Evolutionary conservation across 768 basidiomycete genomes (phyloP).

Genomic region (Termitomyces bulborhizus): DNA sequence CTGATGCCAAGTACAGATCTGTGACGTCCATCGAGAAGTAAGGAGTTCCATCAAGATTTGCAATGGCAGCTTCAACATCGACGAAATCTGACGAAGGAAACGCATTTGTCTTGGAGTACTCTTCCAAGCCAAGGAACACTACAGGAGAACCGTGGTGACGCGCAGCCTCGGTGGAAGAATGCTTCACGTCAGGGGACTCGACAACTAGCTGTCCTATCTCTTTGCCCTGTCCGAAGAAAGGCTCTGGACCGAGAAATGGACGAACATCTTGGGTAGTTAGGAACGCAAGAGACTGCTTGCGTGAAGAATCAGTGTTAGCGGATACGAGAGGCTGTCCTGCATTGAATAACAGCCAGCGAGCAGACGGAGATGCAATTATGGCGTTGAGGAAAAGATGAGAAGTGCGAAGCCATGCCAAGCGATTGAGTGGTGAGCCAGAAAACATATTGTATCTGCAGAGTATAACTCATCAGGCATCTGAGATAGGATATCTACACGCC

Average conservation of each 20-base stretch:
- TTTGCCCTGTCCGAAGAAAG: slow-evolving; percentile 69
- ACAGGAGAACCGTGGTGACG: slow-evolving; percentile 54
- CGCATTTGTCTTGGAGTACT: slow-evolving; percentile 41
- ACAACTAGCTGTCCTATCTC: slow-evolving; percentile 30
- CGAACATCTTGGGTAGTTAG: slow-evolving; percentile 58
- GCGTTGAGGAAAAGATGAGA: slow-evolving; percentile 74
- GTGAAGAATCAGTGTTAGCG: slow-evolving; percentile 26
- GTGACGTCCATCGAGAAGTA: slow-evolving; percentile 82
- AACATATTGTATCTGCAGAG: slow-evolving; percentile 28
- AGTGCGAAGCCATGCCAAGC: slow-evolving; percentile 74
- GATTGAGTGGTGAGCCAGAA: slow-evolving; percentile 69
- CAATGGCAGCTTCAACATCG: slow-evolving; percentile 44
- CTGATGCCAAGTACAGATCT: slow-evolving; percentile 32
- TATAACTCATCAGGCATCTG: neutral
- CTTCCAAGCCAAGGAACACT: slow-evolving; percentile 79
- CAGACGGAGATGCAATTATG: slow-evolving; percentile 48
- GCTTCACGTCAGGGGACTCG: slow-evolving; percentile 22
- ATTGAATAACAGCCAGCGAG: slow-evolving; percentile 79
- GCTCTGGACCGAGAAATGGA: slow-evolving; percentile 57
- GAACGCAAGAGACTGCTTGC: slow-evolving; percentile 35
- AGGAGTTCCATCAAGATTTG: slow-evolving; percentile 70
- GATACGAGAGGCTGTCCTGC: slow-evolving; percentile 61
- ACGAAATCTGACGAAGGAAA: slow-evolving; percentile 64
- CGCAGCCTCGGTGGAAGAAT: slow-evolving; percentile 43
- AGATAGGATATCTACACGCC: neutral